Evolutionary conservation across 148 eudicot species (phyloP), one percentile per base, ranked within the genome.

Genomic region (Vaccinium macrocarpon): DNA sequence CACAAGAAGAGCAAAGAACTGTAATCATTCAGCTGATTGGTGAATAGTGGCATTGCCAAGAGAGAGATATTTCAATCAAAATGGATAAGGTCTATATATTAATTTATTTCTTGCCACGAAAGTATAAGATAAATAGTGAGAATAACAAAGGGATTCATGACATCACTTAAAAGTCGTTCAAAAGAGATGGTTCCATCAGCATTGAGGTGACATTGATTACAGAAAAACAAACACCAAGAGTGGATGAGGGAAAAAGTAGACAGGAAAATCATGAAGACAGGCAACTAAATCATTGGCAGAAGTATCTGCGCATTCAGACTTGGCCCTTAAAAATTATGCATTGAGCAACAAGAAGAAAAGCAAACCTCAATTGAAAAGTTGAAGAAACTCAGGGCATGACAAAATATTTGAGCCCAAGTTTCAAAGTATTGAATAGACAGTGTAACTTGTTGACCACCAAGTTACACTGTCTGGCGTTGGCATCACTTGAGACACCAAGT

Each of bases 151-250:
- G 10, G 10, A 78, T n/a, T 27, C 82, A 38, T 68, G 78, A 70
- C 19, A 80, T 68, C 78, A 32, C 55, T 68, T 70, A 59, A 68
- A 52, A 52, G 27, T n/a, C n/a, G 16, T 51, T 72, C 81, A 84
- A 53, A 84, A 84, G 78, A 42, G 23, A 70, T 29, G 5, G 15
- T 70, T 21, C 21, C 71, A 21, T 78, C 66, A 80, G 23, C 80
- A 50, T 42, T 52, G 52, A 78, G 48, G 68, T 79, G 49, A 79
- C 51, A 50, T 18, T 78, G 78, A 84, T 77, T 48, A 71, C 25
- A 12, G 76, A 29, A 68, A 64, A n/a, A 70, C 51, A 79, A 68
- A 35, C 80, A 49, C 64, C 48, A 61, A 29, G 52, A 27, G 10
- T 77, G 76, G 50, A 29, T 29, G 16, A 72, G 21, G 81, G 81